Conservation (phyloP, 176 grass and related monocot species). For the Cenchrus fungigraminus region DNA sequence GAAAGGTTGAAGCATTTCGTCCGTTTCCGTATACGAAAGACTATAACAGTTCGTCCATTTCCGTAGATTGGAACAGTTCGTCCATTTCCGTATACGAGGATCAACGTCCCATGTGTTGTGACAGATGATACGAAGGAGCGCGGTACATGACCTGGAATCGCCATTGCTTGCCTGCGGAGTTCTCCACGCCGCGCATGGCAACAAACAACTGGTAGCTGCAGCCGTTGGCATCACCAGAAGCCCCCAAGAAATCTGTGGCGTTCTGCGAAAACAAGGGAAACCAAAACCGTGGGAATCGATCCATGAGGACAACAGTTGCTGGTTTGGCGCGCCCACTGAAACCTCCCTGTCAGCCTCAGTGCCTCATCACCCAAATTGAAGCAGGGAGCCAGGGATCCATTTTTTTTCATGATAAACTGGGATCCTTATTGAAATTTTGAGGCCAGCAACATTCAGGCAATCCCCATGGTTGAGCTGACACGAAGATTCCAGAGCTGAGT, state of each 20-base stretch:
- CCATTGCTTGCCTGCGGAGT: neutral
- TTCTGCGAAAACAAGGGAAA: neutral
- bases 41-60: too few relatives aligned
- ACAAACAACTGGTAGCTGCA: conserved; percentile 14
- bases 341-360: too few relatives aligned
- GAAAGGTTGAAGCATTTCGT: too few relatives aligned
- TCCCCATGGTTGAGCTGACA: conserved; percentile 13
- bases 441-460: conserved; percentile 31
- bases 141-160: neutral
- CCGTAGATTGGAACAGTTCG: neutral
- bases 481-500: neutral
- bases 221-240: conserved; percentile 14
- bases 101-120: neutral
- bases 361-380: too few relatives aligned
- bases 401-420: too few relatives aligned
- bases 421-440: conserved; percentile 5
- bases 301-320: neutral
- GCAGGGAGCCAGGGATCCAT: too few relatives aligned
- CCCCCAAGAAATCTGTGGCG: neutral
- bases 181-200: neutral
- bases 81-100: neutral
- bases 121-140: neutral
- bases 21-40: too few relatives aligned
- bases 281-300: neutral
- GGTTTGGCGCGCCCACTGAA: too few relatives aligned